These are phyloP conservation scores for Piloderma croceum DNA, from an alignment of 768 basidiomycete species.

Conservation along the genomic window DNA sequence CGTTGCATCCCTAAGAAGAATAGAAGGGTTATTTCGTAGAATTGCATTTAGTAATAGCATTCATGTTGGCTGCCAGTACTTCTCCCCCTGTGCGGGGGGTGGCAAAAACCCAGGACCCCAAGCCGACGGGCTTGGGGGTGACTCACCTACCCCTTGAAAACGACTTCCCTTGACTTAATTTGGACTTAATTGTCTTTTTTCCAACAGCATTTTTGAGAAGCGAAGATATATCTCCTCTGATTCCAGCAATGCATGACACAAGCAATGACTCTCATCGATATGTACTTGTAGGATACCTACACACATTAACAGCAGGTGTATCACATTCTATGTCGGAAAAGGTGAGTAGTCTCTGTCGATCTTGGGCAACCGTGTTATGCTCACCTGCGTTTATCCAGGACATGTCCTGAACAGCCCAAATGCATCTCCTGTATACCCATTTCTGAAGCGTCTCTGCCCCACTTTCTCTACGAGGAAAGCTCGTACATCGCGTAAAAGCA, in stretches of 20 bases:
- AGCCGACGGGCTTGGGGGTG: too few relatives aligned
- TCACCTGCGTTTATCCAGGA: slow-evolving; percentile 43
- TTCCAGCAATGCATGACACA: slow-evolving; percentile 99
- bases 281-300: slow-evolving; percentile 85
- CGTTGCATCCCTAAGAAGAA: too few relatives aligned
- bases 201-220: slow-evolving; percentile 89
- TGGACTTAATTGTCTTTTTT: too few relatives aligned
- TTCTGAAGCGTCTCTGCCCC: slow-evolving; percentile 70
- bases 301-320: slow-evolving; percentile 74
- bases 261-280: slow-evolving; percentile 96
- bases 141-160: too few relatives aligned
- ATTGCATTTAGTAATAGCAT: too few relatives aligned
- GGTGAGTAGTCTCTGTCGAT: slow-evolving; percentile 32
- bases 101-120: too few relatives aligned
- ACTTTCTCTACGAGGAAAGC: slow-evolving; percentile 71
- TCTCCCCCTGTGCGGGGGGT: too few relatives aligned
- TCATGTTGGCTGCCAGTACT: too few relatives aligned
- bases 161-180: too few relatives aligned
- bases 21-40: too few relatives aligned
- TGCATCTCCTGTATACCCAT: slow-evolving; percentile 85
- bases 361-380: not conserved
- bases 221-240: slow-evolving; percentile 90
- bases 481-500: slow-evolving; percentile 68
- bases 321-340: slow-evolving; percentile 70
- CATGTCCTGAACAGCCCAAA: slow-evolving; percentile 72